Evolutionary conservation across 805 yeast species (phyloP), one percentile per base, ranked within the genome.

Genomic region (Metschnikowia vanudenii): DNA sequence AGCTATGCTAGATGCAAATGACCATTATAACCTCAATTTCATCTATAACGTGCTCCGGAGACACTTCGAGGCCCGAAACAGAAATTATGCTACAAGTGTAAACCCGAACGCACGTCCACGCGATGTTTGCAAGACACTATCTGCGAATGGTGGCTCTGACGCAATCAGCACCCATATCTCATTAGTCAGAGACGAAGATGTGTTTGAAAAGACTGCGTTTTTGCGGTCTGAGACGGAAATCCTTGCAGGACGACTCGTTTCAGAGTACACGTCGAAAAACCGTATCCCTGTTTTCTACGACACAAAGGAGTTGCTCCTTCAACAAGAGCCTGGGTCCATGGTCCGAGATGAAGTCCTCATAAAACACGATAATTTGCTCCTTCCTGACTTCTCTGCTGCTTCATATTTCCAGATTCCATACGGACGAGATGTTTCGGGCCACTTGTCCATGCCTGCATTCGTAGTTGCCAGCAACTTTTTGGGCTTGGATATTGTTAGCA

Each of bases 381-480:
- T 69, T 5, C 75, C 76, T 4, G 53, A 62, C 18, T 73, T 57
- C 48, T 58, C 63, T 37, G 72, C 76, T 4, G 54, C 39, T 12
- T 53, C 68, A 0, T 74, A 65, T 52, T 60, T 57, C 39, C 75
- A 74, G 45, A 64, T 75, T 0, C 53, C 69, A 2, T 47, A 70
- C 19, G 61, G 74, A 1, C 60, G 72, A 43, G 73, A 71, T 49
- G 47, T 54, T 3, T 20, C 59, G 3, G 76, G 77, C 1, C 54
- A 58, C 43, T 65, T 71, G 2, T 63, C 75, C 0, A 45, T 59
- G 14, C 57, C 64, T 5, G 75, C 74, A 0, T 59, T 51, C 35
- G 37, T 71, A 1, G 62, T 67, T 14, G 74, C 72, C 3, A 55
- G 59, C 36, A 66, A 63, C 46, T 72, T 58, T 42, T 57, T 75